A percentile compares a stretch with the other conserved stretches of the same genome.
phyloP scores from a whole-genome alignment of 2,329 filamentous ascomycete species.

The Botrytis fabae region DNA sequence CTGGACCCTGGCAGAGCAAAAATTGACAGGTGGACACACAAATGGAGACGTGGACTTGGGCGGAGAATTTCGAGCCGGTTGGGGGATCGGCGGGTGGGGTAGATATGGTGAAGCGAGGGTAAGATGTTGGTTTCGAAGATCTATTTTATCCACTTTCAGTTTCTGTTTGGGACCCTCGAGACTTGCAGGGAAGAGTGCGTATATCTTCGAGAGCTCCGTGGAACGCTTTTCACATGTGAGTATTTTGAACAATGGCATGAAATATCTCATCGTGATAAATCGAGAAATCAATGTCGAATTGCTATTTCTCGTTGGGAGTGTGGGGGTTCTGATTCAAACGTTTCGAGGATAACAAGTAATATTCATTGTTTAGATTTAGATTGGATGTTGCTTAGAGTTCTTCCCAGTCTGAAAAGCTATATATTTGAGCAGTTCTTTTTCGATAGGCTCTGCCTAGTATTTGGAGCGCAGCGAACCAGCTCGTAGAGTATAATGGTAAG shows the following conservation, averaged over 20 bases:
- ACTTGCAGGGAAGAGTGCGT: neutral
- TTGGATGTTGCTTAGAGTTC: neutral
- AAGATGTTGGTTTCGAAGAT: neutral
- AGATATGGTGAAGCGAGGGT: neutral
- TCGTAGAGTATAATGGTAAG: too few relatives aligned
- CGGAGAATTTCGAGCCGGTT: neutral
- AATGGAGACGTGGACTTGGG: neutral
- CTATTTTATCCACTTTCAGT: neutral
- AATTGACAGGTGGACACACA: neutral
- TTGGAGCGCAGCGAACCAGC: neutral
- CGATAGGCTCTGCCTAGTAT: neutral
- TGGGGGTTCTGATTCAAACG: neutral
- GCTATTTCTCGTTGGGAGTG: neutral
- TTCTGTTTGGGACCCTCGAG: neutral
- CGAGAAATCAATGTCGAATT: neutral
- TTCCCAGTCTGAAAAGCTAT: neutral
- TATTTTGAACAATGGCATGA: neutral
- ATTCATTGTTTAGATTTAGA: too few relatives aligned
- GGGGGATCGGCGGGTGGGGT: neutral
- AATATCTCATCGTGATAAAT: neutral
- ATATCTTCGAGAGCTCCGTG: neutral
- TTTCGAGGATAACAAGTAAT: neutral
- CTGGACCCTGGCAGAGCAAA: neutral
- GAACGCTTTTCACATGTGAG: neutral
- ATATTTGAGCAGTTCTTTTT: neutral